These are phyloP conservation scores for Tulasnella sp. DNA, from an alignment of 768 basidiomycete genomes.

Conservation along the genomic window DNA sequence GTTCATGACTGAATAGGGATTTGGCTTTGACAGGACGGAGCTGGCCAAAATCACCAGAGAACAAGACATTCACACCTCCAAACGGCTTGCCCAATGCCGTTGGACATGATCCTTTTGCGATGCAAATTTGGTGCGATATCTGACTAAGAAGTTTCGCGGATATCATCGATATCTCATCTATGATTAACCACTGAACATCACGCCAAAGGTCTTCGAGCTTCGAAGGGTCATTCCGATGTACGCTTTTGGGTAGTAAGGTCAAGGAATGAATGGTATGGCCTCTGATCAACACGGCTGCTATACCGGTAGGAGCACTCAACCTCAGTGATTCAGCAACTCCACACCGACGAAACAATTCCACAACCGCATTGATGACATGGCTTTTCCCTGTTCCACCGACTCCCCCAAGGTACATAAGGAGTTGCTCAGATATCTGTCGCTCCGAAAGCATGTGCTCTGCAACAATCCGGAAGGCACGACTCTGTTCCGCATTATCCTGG, in stretches of 20 bases:
- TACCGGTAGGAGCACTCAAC: conserved; percentile 32
- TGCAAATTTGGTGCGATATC: conserved; percentile 11
- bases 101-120: conserved; percentile 14
- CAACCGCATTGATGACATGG: conserved; percentile 33
- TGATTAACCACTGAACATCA: conserved; percentile 33
- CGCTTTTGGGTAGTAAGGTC: conserved; percentile 13
- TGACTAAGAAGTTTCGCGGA: conserved; percentile 24
- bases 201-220: conserved; percentile 33
- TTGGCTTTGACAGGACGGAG: conserved; percentile 26
- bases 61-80: conserved; percentile 34
- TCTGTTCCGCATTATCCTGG: not conserved
- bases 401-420: conserved; percentile 33
- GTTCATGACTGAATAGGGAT: not conserved
- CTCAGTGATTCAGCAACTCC: conserved; percentile 14
- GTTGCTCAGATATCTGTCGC: not conserved
- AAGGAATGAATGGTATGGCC: conserved; percentile 34
- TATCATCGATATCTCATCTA: conserved; percentile 35
- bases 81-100: not conserved
- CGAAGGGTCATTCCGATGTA: not conserved
- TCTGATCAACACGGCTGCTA: conserved; percentile 32
- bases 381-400: conserved; percentile 38
- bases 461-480: not conserved
- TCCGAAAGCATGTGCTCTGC: not conserved
- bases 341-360: conserved; percentile 25
- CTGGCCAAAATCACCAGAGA: conserved; percentile 31